Evolutionary conservation across 1,284 basidiomycete species (phyloP), one percentile per base, ranked within the genome.

Genomic region (Kwoniella shivajii): DNA sequence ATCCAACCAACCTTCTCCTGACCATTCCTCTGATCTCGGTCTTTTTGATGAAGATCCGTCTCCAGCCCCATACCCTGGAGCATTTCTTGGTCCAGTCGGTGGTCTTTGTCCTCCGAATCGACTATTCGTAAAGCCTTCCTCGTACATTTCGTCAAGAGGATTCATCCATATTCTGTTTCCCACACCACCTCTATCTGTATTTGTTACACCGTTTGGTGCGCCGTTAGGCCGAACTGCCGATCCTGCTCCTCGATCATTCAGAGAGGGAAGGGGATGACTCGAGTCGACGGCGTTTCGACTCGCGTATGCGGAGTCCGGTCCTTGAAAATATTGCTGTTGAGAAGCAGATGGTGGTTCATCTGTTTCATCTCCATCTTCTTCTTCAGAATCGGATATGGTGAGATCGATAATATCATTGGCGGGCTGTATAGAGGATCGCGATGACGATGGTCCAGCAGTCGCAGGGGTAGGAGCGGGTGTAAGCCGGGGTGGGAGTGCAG

Each of bases 291-390:
- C 69, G 65, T 49, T 66, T 58, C 54, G 69, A 66, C 36, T 62
- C 61, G 63, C 53, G 52, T 50, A 52, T 57, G 36, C 64, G 64
- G 61, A 64, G 70, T 58, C 64, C 69, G 69, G 71, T 60, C 39
- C 62, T 42, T 52, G 69, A 72, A 73, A 73, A 73, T 60, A 61
- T 58, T 60, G 47, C 53, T n/a, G n/a, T 22, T 50, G 57, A 14
- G 57, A 48, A 7, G 57, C 48, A 29, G 46, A 34, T 41, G 44
- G 43, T 20, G 36, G 43, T n/a, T 57, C 61, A 22, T 52, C 50
- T 11, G 27, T 33, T 33, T 53, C 51, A 11, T 43, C 36, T 18
- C 42, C 59, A 29, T 65, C 66, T 22, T 71, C 71, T 20, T 67
- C 64, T 24, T 68, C 68, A 6, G 63, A 62, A 45, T 60, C 54